phyloP scores from a whole-genome alignment of 805 yeast genomes.

The Candida cerambycidarum region DNA sequence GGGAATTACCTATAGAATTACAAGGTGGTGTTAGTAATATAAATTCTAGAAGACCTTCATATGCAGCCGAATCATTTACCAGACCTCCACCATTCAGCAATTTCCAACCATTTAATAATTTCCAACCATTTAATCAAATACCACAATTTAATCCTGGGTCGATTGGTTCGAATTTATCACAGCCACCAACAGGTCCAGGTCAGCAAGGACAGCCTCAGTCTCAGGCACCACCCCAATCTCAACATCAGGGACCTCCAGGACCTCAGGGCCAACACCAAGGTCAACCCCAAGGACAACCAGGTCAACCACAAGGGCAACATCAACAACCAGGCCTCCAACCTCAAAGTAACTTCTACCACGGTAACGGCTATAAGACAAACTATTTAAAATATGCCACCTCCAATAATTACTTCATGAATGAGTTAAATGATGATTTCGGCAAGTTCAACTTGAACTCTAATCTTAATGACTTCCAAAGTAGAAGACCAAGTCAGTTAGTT shows the following conservation, averaged over 20 bases:
- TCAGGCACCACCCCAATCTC: no score
- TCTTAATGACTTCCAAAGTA: conserved; percentile 38
- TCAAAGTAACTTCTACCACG: not conserved
- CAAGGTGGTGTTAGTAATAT: conserved; percentile 66
- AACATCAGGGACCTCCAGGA: no score
- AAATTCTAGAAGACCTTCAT: conserved; percentile 69
- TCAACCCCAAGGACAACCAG: no score
- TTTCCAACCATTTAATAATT: conserved; percentile 5
- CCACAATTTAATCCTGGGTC: no score
- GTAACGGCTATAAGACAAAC: not conserved
- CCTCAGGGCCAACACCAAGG: no score
- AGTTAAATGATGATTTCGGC: conserved; percentile 30
- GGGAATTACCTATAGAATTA: conserved; percentile 50
- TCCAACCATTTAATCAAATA: conserved; percentile 2
- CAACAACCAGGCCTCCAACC: not conserved
- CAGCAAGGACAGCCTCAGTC: conserved; percentile 1
- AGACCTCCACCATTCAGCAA: conserved; percentile 20
- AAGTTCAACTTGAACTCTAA: conserved; percentile 33
- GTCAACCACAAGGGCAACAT: conserved; percentile 1
- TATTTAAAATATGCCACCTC: conserved; percentile 16
- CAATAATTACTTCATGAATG: conserved; percentile 18
- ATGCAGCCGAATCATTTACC: conserved; percentile 65
- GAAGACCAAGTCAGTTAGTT: conserved; percentile 44
- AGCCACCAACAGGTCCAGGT: no score
- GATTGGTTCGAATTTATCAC: no score